These are phyloP conservation scores for Fusarium ambrosium DNA, from an alignment of 2,329 filamentous ascomycete species.

Conservation along the genomic window DNA sequence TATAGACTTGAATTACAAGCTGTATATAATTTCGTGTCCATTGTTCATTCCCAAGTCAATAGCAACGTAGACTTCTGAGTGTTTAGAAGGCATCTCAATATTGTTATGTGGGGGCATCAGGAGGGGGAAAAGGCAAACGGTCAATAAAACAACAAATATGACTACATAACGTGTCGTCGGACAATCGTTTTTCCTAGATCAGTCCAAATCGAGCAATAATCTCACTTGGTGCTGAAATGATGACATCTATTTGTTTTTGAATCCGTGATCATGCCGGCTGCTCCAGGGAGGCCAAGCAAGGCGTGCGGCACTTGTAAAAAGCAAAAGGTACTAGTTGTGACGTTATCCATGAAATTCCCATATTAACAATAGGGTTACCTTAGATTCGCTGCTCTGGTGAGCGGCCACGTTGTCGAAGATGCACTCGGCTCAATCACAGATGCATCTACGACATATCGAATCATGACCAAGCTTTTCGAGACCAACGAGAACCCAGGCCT, in stretches of 20 bases:
- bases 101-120: background rate
- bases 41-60: background rate
- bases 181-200: background rate
- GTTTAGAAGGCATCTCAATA: background rate
- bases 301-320: conserved; percentile 34
- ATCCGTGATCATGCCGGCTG: background rate
- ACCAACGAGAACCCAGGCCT: no score
- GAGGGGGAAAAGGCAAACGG: background rate
- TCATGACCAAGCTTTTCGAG: background rate
- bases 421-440: conserved; percentile 1
- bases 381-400: conserved; percentile 40
- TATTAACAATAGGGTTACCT: background rate
- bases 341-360: background rate
- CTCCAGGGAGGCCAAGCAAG: conserved; percentile 27
- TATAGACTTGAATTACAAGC: background rate
- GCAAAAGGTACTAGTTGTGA: conserved; percentile 24
- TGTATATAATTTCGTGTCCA: background rate
- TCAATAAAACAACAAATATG: background rate
- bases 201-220: background rate
- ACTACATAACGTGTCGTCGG: background rate
- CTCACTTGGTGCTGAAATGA: background rate
- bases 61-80: background rate
- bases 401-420: conserved; percentile 34
- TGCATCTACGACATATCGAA: conserved; percentile 9
- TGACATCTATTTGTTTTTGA: background rate